A percentile compares a stretch with the other conserved stretches of the same genome.
Evolutionary conservation across 805 yeast genomes (phyloP).

Genomic region (Limtongia smithiae): DNA sequence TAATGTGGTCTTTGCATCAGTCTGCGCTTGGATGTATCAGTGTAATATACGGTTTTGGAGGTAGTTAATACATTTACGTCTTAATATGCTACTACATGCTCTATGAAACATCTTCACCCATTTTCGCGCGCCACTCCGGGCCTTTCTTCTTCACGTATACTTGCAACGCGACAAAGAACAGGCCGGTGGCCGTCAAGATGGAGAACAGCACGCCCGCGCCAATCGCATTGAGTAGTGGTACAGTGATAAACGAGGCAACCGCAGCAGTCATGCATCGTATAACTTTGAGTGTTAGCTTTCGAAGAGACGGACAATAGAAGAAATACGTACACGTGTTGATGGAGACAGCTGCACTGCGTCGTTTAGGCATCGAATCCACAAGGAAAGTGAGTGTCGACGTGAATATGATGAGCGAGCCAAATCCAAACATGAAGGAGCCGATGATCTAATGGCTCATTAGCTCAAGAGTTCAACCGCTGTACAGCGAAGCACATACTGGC

Average conservation of each 20-base stretch:
- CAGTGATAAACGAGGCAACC: constrained; percentile 67
- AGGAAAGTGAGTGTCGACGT: constrained; percentile 77
- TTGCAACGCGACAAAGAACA: constrained; percentile 18
- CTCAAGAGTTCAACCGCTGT: no score
- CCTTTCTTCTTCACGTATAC: constrained; percentile 23
- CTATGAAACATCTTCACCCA: not conserved
- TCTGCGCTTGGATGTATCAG: no score
- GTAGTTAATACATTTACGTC: no score
- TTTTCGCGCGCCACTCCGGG: constrained; percentile 18
- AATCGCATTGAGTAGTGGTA: constrained; percentile 63
- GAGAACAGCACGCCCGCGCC: constrained; percentile 69
- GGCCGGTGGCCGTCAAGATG: constrained; percentile 53
- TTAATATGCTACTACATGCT: no score
- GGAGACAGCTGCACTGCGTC: constrained; percentile 87
- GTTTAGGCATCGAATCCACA: constrained; percentile 80
- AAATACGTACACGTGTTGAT: constrained; percentile 51
- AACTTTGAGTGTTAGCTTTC: constrained; percentile 32
- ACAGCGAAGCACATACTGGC: constrained; percentile 52
- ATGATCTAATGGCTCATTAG: no score
- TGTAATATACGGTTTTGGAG: no score
- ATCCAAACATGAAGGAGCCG: constrained; percentile 79
- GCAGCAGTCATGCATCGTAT: constrained; percentile 73
- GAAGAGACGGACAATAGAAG: not conserved
- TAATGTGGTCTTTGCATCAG: no score
- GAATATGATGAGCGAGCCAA: constrained; percentile 77